A percentile compares a stretch with the other conserved stretches of the same genome.
Conservation (phyloP, 371 early-diverging fungal genomes). For the Blastocladiella emersonii region DNA sequence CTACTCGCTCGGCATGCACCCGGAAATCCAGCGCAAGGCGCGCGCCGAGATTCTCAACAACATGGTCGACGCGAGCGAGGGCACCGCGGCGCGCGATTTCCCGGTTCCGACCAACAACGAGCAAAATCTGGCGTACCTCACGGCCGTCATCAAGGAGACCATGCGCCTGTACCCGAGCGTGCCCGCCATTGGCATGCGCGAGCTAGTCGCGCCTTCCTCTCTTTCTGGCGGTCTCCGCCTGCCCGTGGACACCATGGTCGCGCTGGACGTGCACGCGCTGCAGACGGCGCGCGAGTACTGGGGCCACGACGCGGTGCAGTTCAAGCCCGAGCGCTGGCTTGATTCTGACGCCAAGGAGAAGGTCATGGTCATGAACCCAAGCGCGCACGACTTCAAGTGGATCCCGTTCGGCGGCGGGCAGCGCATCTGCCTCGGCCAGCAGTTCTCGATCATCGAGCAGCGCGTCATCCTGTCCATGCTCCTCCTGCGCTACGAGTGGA, state of each 20-base stretch:
- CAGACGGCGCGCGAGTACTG: conserved; percentile 16
- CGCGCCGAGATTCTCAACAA: conserved; percentile 10
- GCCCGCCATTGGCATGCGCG: neutral
- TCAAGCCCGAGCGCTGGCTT: conserved; percentile 44
- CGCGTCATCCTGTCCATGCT: conserved; percentile 3
- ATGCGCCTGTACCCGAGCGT: neutral
- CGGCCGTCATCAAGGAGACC: neutral
- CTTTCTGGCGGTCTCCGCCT: neutral
- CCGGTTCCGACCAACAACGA: neutral
- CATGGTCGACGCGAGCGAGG: neutral
- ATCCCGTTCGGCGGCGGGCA: neutral
- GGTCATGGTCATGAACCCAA: neutral
- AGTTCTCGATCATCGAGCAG: conserved; percentile 4
- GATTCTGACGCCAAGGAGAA: neutral
- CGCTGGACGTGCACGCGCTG: neutral
- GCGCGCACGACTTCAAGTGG: neutral
- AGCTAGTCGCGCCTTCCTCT: neutral
- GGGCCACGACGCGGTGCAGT: conserved; percentile 40
- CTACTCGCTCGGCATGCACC: conserved; percentile 14
- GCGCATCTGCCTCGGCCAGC: neutral
- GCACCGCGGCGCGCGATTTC: neutral
- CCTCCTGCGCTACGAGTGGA: conserved; percentile 1
- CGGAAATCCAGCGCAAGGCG: conserved; percentile 19
- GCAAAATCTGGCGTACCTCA: neutral
- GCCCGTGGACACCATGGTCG: neutral